A percentile compares a stretch with the other conserved stretches of the same genome.
phyloP scores from a whole-genome alignment of 2,329 filamentous ascomycete species.

The Hypomyces perniciosus region DNA sequence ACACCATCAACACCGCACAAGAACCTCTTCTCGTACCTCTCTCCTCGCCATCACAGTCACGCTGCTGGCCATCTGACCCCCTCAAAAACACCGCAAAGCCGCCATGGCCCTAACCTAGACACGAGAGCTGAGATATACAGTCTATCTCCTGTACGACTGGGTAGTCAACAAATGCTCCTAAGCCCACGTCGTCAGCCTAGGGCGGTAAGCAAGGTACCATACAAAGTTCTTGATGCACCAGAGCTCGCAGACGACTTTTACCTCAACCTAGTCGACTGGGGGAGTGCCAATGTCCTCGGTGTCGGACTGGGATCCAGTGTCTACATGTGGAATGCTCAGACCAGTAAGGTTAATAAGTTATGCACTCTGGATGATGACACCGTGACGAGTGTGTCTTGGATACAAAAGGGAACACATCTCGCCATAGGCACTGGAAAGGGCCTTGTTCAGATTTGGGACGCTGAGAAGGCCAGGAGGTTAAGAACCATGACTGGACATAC shows the following conservation, averaged over 20 bases:
- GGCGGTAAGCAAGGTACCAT: conserved; percentile 91
- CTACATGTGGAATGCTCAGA: conserved; percentile 96
- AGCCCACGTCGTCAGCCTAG: conserved; percentile 84
- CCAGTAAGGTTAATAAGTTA: conserved; percentile 85
- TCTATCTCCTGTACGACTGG: conserved; percentile 85
- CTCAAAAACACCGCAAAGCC: conserved; percentile 80
- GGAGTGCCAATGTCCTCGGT: conserved; percentile 86
- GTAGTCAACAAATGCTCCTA: conserved; percentile 87
- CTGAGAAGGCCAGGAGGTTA: conserved; percentile 74
- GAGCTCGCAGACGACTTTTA: conserved; percentile 98
- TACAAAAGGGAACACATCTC: conserved; percentile 92
- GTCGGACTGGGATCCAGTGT: conserved; percentile 90
- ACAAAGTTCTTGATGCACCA: conserved; percentile 94
- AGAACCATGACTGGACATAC: conserved; percentile 97
- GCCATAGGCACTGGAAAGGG: conserved; percentile 94
- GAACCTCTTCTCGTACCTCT: conserved; percentile 91
- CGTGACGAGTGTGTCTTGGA: conserved; percentile 97
- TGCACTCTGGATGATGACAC: conserved; percentile 90
- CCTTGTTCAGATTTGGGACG: conserved; percentile 96
- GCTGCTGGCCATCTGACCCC: conserved; percentile 80
- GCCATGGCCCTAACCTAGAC: conserved; percentile 83
- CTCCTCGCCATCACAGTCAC: conserved; percentile 62
- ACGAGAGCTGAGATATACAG: conserved; percentile 91
- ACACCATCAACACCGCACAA: conserved; percentile 96
- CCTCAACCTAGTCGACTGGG: conserved; percentile 95